phyloP scores from a whole-genome alignment of 345 rosid species.

The Chamaenerion angustifolium region DNA sequence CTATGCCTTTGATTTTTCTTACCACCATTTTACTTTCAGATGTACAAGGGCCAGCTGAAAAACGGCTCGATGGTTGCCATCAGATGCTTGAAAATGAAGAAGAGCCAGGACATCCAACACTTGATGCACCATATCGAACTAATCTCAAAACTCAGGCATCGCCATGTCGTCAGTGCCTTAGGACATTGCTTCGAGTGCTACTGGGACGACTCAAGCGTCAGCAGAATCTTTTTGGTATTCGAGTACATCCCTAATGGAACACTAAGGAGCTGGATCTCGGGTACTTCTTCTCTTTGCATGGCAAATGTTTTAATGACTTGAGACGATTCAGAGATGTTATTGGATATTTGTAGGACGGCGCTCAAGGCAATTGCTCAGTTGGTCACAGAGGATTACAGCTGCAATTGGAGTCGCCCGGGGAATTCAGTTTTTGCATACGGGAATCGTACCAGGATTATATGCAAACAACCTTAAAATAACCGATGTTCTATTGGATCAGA shows the following conservation, averaged over 20 bases:
- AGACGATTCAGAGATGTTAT: neutral
- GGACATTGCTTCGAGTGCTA: slow-evolving; percentile 94
- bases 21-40: slow-evolving; percentile 28
- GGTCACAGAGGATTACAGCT: slow-evolving; percentile 76
- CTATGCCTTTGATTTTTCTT: neutral
- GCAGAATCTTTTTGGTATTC: slow-evolving; percentile 77
- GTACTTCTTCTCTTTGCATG: slow-evolving; percentile 18
- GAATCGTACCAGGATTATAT: slow-evolving; percentile 72
- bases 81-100: slow-evolving; percentile 78
- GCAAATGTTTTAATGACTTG: neutral
- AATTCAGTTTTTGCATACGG: slow-evolving; percentile 80
- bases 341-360: slow-evolving; percentile 31
- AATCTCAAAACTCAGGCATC: slow-evolving; percentile 73
- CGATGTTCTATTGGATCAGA: slow-evolving; percentile 75
- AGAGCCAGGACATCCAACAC: slow-evolving; percentile 53
- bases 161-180: slow-evolving; percentile 74
- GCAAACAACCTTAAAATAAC: slow-evolving; percentile 69
- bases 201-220: slow-evolving; percentile 85
- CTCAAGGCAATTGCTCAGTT: slow-evolving; percentile 33
- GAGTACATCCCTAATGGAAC: slow-evolving; percentile 85
- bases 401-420: slow-evolving; percentile 86
- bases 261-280: slow-evolving; percentile 78
- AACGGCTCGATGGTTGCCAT: slow-evolving; percentile 68
- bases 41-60: slow-evolving; percentile 71
- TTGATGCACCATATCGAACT: slow-evolving; percentile 79